phyloP scores from a whole-genome alignment of 2,329 filamentous ascomycete genomes.

The Lasiodiplodia hormozganensis region DNA sequence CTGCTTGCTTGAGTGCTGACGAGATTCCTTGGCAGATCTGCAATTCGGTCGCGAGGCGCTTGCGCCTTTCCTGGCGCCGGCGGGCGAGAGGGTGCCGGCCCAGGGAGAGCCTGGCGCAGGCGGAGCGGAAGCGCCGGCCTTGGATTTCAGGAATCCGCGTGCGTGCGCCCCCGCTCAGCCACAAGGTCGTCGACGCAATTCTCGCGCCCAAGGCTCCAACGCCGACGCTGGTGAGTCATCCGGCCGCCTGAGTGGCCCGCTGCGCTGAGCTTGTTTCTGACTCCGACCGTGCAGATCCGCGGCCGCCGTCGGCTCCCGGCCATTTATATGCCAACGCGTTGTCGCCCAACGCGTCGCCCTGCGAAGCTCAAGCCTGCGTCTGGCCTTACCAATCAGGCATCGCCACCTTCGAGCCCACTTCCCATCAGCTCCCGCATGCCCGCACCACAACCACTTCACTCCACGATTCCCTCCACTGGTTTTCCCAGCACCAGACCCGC shows the following conservation, averaged over 20 bases:
- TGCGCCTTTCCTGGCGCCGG: conserved; percentile 2
- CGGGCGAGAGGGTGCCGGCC: background rate
- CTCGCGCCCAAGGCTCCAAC: conserved; percentile 3
- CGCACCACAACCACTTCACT: background rate
- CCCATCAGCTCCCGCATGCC: background rate
- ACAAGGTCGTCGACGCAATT: conserved; percentile 19
- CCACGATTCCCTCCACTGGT: background rate
- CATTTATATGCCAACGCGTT: conserved; percentile 28
- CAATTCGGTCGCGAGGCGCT: conserved; percentile 21
- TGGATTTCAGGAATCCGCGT: conserved; percentile 26
- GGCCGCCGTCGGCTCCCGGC: conserved; percentile 9
- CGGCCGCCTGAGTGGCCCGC: background rate
- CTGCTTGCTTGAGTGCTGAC: conserved; percentile 4
- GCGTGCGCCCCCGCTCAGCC: conserved; percentile 10
- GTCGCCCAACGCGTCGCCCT: conserved; percentile 25
- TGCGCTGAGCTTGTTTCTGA: conserved; percentile 23
- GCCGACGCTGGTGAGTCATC: conserved; percentile 17
- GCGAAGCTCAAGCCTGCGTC: conserved; percentile 16
- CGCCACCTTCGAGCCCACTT: conserved; percentile 18
- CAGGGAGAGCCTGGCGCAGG: background rate
- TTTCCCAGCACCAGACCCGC: background rate
- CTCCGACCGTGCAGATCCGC: conserved; percentile 22
- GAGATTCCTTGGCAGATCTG: conserved; percentile 23
- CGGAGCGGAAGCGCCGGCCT: conserved; percentile 20
- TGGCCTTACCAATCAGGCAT: conserved; percentile 27